These are phyloP conservation scores for Boletus sp. DNA, from an alignment of 768 basidiomycete species.

Conservation along the genomic window DNA sequence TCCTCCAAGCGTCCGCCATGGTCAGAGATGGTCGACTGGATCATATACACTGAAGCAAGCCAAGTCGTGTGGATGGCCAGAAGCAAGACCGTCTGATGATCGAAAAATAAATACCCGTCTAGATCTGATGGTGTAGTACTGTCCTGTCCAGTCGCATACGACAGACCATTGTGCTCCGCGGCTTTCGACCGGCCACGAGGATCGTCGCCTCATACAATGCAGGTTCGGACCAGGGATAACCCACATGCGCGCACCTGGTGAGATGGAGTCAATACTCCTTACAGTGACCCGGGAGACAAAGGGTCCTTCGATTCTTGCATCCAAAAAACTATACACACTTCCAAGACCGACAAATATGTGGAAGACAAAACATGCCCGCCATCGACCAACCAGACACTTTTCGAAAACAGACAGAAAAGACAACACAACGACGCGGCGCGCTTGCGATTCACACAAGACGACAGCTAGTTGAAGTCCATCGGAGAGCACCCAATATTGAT, in stretches of 20 bases:
- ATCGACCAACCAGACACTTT: neutral
- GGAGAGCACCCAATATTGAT: conserved; percentile 28
- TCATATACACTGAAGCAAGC: no score
- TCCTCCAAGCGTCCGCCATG: no score
- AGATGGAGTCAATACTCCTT: neutral
- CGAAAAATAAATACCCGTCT: no score
- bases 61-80: no score
- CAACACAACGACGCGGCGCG: neutral
- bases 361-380: neutral
- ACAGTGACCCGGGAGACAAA: neutral
- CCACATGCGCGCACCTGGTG: neutral
- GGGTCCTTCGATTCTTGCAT: neutral
- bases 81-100: no score
- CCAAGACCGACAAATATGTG: neutral
- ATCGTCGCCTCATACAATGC: neutral
- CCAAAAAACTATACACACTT: neutral
- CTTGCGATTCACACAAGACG: neutral
- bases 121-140: neutral
- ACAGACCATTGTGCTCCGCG: neutral
- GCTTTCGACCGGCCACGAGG: neutral
- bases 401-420: conserved; percentile 4
- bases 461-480: conserved; percentile 18
- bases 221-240: no score
- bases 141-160: neutral
- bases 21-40: no score